Conservation (phyloP, 2,329 filamentous ascomycete species). For the Nemania serpens region DNA sequence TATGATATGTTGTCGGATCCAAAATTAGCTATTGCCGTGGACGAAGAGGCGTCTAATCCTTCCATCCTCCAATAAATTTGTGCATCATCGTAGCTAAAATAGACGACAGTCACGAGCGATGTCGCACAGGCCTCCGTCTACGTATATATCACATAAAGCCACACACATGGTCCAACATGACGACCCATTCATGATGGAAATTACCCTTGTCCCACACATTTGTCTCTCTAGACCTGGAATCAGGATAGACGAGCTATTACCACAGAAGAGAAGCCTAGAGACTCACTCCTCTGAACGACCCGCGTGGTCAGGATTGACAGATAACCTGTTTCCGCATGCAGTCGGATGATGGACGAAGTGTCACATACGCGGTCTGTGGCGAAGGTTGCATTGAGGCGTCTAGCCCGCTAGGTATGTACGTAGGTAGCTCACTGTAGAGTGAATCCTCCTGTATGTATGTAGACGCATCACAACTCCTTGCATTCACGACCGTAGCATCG, state of each 20-base stretch:
- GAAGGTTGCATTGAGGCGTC: conserved; percentile 15
- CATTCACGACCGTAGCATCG: conserved; percentile 7
- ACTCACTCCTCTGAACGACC: too few relatives aligned
- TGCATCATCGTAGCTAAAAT: neutral
- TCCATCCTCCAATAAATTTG: neutral
- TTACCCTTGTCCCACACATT: neutral
- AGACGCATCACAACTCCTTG: neutral
- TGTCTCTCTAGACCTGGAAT: neutral
- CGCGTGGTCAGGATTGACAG: too few relatives aligned
- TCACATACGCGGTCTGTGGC: neutral
- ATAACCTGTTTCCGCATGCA: too few relatives aligned
- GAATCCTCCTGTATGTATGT: too few relatives aligned
- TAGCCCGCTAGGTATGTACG: neutral
- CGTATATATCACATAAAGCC: neutral
- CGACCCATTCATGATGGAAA: neutral
- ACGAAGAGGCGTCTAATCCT: neutral
- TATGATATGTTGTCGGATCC: neutral
- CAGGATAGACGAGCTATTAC: neutral
- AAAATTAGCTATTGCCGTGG: neutral
- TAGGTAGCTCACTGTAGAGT: too few relatives aligned
- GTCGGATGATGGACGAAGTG: neutral
- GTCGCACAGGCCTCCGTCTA: too few relatives aligned
- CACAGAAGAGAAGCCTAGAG: too few relatives aligned
- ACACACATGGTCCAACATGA: neutral
- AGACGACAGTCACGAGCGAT: too few relatives aligned